phyloP scores from a whole-genome alignment of 805 yeast genomes.

The Candida chauliodis region DNA sequence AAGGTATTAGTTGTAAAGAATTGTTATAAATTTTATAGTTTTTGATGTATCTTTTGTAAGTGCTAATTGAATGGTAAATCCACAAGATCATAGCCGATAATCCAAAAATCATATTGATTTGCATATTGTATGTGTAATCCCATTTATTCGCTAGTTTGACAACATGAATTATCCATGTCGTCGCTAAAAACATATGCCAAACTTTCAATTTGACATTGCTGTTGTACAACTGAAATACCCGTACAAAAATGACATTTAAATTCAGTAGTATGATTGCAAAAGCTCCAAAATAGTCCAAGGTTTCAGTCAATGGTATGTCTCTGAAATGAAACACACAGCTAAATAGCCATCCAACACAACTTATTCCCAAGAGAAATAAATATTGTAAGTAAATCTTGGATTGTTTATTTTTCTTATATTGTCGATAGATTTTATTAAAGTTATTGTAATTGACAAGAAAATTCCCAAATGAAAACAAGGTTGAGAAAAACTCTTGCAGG shows the following conservation, averaged over 20 bases:
- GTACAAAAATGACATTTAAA: constrained; percentile 30
- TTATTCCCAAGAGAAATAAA: constrained; percentile 21
- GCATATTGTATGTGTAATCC: constrained; percentile 39
- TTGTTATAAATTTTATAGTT: constrained; percentile 25
- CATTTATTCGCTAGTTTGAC: constrained; percentile 25
- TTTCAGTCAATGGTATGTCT: constrained; percentile 35
- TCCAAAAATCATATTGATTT: constrained; percentile 31
- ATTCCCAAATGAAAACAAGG: constrained; percentile 33
- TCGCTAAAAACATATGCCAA: constrained; percentile 13
- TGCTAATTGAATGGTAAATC: constrained; percentile 28
- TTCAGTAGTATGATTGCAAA: constrained; percentile 33
- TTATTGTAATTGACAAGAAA: constrained; percentile 31
- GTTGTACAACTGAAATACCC: constrained; percentile 28
- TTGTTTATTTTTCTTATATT: constrained; percentile 22
- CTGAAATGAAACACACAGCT: constrained; percentile 37
- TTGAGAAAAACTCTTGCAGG: constrained; percentile 33
- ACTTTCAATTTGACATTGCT: background rate
- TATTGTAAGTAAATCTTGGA: constrained; percentile 29
- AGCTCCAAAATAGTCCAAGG: constrained; percentile 42
- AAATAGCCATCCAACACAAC: constrained; percentile 35
- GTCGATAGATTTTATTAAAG: constrained; percentile 23
- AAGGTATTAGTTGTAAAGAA: constrained; percentile 36
- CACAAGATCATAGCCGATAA: constrained; percentile 27
- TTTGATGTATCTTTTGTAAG: constrained; percentile 13
- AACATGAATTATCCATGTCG: constrained; percentile 25